phyloP scores from a whole-genome alignment of 208 protist genomes.

The Crithidia mellificae region DNA sequence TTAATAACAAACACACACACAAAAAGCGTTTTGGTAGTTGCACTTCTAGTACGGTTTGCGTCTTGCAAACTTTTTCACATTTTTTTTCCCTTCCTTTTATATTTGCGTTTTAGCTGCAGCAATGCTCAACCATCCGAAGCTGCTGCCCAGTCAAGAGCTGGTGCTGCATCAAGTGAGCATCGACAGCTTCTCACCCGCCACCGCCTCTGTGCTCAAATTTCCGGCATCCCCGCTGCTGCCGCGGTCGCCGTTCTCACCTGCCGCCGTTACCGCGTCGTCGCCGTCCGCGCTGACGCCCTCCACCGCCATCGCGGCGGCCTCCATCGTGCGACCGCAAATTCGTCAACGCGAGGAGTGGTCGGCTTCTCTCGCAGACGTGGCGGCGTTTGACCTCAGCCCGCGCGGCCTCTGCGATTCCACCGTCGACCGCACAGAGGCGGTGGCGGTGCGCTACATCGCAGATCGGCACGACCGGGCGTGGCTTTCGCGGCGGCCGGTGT shows the following conservation, averaged over 20 bases:
- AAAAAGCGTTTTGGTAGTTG: too few relatives aligned
- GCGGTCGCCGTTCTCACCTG: conserved; percentile 23
- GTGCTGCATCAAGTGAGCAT: conserved; percentile 58
- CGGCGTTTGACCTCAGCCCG: conserved; percentile 37
- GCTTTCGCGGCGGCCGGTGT: conserved; percentile 40
- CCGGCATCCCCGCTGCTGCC: conserved; percentile 29
- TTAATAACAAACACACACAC: too few relatives aligned
- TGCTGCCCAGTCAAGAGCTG: conserved; percentile 65
- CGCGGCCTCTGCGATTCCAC: conserved; percentile 23
- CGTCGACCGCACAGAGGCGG: conserved; percentile 10
- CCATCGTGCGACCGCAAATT: conserved; percentile 63
- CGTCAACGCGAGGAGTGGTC: conserved; percentile 52
- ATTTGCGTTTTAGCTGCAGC: too few relatives aligned
- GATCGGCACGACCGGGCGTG: conserved; percentile 68
- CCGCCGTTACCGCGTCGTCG: neutral
- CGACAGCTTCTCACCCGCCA: conserved; percentile 40
- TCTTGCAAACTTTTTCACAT: too few relatives aligned
- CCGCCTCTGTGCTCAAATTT: conserved; percentile 29
- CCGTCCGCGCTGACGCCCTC: conserved; percentile 20
- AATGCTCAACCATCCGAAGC: conserved; percentile 49
- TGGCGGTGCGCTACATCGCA: conserved; percentile 61
- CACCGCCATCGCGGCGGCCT: conserved; percentile 40
- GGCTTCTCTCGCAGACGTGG: conserved; percentile 36
- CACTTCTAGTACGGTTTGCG: too few relatives aligned
- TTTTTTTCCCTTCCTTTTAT: neutral